These are phyloP conservation scores for Entomophthora muscae DNA, from an alignment of 371 early-diverging fungal species.

Conservation along the genomic window DNA sequence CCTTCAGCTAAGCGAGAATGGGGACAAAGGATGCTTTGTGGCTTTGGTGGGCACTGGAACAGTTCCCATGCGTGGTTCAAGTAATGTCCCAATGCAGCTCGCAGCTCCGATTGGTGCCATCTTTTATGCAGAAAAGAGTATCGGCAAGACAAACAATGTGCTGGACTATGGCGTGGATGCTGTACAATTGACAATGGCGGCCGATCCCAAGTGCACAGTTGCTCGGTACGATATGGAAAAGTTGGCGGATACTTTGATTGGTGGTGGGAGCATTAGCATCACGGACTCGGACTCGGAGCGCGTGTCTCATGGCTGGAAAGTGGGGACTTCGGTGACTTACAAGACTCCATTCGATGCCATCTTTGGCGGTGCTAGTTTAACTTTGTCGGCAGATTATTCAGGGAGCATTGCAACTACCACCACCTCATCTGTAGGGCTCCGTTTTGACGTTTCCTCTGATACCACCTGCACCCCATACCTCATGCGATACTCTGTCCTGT, in stretches of 20 bases:
- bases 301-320: background rate
- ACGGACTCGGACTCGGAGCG: background rate
- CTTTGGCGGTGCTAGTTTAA: background rate
- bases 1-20: background rate
- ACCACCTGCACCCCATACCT: background rate
- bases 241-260: background rate
- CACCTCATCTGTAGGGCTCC: background rate
- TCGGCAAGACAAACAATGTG: background rate
- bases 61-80: background rate
- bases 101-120: background rate
- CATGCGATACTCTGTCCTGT: background rate
- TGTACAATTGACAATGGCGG: background rate
- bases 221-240: background rate
- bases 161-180: background rate
- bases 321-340: background rate
- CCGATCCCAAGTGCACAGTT: background rate
- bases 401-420: background rate
- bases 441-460: background rate
- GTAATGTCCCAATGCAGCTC: background rate
- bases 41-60: background rate
- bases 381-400: background rate
- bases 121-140: background rate
- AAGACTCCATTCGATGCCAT: background rate
- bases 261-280: background rate
- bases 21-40: background rate